Conservation (phyloP, 2,329 filamentous ascomycete genomes). For the Fusarium sacchari region DNA sequence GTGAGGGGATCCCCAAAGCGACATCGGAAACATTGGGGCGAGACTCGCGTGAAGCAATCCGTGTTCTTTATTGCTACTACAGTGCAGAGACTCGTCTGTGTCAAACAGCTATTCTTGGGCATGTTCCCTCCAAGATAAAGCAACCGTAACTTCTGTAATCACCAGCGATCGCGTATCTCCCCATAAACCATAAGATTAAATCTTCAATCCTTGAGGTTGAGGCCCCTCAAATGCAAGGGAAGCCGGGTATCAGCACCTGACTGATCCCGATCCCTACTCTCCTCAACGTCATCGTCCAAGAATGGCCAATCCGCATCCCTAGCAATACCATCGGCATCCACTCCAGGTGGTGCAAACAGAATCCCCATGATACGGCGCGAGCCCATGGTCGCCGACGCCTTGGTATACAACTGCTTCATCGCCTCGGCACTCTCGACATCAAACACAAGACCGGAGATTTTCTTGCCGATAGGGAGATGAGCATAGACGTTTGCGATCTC, state of each 20-base stretch:
- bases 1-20: background rate
- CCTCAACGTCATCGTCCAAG: background rate
- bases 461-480: background rate
- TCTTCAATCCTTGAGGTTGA: background rate
- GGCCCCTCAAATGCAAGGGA: background rate
- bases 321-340: background rate
- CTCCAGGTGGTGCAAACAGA: conserved; percentile 10
- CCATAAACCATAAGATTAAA: background rate
- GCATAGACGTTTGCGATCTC: conserved; percentile 3
- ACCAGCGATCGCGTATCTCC: background rate
- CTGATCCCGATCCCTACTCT: background rate
- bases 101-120: background rate
- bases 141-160: background rate
- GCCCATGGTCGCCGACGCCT: background rate
- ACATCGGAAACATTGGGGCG: no score
- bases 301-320: conserved; percentile 17
- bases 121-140: background rate
- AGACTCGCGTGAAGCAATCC: background rate
- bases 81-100: background rate
- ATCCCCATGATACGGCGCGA: conserved; percentile 11
- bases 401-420: background rate
- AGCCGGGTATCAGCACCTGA: no score
- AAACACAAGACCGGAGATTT: conserved; percentile 12
- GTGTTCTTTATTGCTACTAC: background rate
- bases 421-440: background rate